phyloP scores from a whole-genome alignment of 371 early-diverging fungal genomes.

The Batkoa obscura region DNA sequence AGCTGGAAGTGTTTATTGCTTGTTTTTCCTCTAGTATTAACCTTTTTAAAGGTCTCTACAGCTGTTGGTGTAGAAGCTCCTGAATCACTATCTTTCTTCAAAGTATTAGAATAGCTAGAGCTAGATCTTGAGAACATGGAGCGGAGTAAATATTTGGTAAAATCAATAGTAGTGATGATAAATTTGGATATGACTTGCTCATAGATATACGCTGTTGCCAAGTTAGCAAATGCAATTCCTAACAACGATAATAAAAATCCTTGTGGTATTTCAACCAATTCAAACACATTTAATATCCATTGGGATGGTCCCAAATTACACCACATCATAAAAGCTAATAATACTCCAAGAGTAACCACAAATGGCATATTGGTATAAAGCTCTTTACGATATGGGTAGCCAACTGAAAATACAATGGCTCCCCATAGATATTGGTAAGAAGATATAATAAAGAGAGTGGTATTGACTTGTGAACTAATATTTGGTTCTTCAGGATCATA shows the following conservation, averaged over 20 bases:
- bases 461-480: conserved; percentile 66
- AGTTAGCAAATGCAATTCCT: not conserved
- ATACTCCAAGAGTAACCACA: not conserved
- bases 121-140: too few relatives aligned
- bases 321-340: not conserved
- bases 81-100: too few relatives aligned
- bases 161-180: too few relatives aligned
- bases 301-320: not conserved
- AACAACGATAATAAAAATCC: not conserved
- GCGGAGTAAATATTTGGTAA: too few relatives aligned
- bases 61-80: too few relatives aligned
- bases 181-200: too few relatives aligned
- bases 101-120: too few relatives aligned
- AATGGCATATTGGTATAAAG: conserved; percentile 48
- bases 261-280: not conserved
- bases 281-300: not conserved
- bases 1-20: too few relatives aligned
- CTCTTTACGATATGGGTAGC: conserved; percentile 77
- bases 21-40: too few relatives aligned
- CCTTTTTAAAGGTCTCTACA: too few relatives aligned
- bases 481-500: conserved; percentile 46
- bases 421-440: conserved; percentile 82
- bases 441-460: conserved; percentile 71
- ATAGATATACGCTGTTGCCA: not conserved
- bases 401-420: conserved; percentile 84